phyloP scores from a whole-genome alignment of 768 basidiomycete species.

The Auricularia sp. region DNA sequence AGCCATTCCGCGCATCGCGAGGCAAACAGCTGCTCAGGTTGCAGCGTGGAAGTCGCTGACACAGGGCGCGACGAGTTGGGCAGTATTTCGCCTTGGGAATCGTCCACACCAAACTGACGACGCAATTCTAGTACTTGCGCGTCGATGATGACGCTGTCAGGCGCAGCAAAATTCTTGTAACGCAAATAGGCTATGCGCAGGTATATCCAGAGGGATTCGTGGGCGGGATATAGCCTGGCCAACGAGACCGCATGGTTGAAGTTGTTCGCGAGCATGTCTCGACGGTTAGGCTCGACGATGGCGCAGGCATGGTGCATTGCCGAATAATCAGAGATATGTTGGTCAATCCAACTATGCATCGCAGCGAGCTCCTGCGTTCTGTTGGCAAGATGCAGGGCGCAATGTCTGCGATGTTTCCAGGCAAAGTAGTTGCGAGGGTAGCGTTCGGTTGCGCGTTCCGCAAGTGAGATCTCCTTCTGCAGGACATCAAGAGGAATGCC shows the following conservation, averaged over 20 bases:
- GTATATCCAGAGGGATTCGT: constrained; percentile 53
- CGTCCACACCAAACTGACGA: not conserved
- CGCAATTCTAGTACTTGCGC: not conserved
- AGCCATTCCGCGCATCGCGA: not conserved
- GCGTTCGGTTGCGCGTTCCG: constrained; percentile 42
- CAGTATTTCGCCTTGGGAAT: not conserved
- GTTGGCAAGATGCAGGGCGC: constrained; percentile 25
- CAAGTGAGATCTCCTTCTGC: constrained; percentile 38
- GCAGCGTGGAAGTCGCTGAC: not conserved
- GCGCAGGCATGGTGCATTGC: constrained; percentile 46
- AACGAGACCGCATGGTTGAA: constrained; percentile 39
- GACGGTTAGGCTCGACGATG: constrained; percentile 12
- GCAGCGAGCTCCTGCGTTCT: constrained; percentile 24
- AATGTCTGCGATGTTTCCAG: constrained; percentile 53
- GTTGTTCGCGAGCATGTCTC: not conserved
- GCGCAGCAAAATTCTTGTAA: not conserved
- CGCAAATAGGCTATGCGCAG: not conserved
- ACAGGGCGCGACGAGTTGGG: not conserved
- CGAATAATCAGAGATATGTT: constrained; percentile 60
- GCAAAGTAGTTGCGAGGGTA: constrained; percentile 71
- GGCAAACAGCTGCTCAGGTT: not conserved
- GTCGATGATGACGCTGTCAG: not conserved
- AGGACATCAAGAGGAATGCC: constrained; percentile 12
- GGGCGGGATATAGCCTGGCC: constrained; percentile 39
- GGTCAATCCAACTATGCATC: constrained; percentile 44